Evolutionary conservation across 1,139 yeast genomes (phyloP).

Genomic region (Yamadazyma dushanensis): DNA sequence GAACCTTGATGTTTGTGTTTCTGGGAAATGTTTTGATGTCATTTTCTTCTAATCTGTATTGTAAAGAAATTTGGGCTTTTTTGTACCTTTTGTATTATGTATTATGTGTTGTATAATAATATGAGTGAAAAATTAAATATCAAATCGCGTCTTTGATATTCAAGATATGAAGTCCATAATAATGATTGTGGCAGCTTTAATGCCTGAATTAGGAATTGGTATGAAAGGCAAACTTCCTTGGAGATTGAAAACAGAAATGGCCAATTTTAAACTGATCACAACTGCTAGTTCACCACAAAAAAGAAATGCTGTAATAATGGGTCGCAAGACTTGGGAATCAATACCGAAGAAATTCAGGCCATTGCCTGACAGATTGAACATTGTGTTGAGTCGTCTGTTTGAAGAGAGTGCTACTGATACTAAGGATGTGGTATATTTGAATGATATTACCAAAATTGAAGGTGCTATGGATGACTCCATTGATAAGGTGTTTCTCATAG

Average conservation of each 20-base stretch:
- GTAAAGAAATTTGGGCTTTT: conserved; percentile 8
- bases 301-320: conserved; percentile 89
- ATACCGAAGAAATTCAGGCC: conserved; percentile 87
- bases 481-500: conserved; percentile 76
- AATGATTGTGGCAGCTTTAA: conserved; percentile 79
- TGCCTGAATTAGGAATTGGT: conserved; percentile 86
- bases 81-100: conserved; percentile 2
- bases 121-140: conserved; percentile 5
- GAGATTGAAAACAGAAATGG: conserved; percentile 82
- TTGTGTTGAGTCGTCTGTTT: conserved; percentile 62
- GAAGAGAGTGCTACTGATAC: conserved; percentile 18
- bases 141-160: conserved; percentile 1
- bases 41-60: conserved; percentile 3
- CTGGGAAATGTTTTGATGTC: conserved; percentile 1
- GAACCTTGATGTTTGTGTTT: conserved; percentile 1
- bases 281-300: conserved; percentile 33
- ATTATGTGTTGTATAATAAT: conserved; percentile 9
- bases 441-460: conserved; percentile 44
- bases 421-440: conserved; percentile 33
- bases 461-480: conserved; percentile 37
- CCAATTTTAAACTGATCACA: conserved; percentile 78
- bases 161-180: conserved; percentile 35
- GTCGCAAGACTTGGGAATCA: conserved; percentile 94
- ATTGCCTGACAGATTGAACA: conserved; percentile 69
- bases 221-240: conserved; percentile 81